A percentile compares a stretch with the other conserved stretches of the same genome.
phyloP scores from a whole-genome alignment of 306 rosid species.

The Prunus mongolica region DNA sequence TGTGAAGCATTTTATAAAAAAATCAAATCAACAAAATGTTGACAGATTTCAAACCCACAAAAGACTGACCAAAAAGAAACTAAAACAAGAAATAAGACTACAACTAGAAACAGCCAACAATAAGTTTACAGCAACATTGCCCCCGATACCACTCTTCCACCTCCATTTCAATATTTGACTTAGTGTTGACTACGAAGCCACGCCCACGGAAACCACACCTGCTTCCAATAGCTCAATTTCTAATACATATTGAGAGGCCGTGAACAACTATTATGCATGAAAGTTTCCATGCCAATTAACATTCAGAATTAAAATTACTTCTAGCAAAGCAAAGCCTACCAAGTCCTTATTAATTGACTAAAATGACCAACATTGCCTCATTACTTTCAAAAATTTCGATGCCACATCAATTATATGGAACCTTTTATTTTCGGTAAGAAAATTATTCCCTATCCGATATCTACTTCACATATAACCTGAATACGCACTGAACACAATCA shows the following conservation, averaged over 20 bases:
- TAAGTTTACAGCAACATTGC: neutral
- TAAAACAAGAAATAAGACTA: neutral
- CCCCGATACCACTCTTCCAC: neutral
- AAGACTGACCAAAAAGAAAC: neutral
- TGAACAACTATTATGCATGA: neutral
- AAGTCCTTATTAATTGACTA: neutral
- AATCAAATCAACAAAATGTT: neutral
- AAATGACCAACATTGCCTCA: neutral
- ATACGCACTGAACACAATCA: neutral
- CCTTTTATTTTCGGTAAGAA: neutral
- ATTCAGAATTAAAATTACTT: neutral
- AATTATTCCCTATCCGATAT: neutral
- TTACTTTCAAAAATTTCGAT: neutral
- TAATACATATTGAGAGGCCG: neutral
- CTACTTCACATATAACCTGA: neutral
- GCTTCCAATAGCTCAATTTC: neutral
- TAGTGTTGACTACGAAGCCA: neutral
- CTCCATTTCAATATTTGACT: neutral
- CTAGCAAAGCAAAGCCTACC: neutral
- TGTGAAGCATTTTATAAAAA: neutral
- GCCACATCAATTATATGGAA: neutral
- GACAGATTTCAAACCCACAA: neutral
- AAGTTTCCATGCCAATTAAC: neutral
- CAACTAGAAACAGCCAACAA: neutral
- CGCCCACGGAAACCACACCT: neutral